Conservation (phyloP, 768 basidiomycete genomes). For the Auricularia auricula-judae region DNA sequence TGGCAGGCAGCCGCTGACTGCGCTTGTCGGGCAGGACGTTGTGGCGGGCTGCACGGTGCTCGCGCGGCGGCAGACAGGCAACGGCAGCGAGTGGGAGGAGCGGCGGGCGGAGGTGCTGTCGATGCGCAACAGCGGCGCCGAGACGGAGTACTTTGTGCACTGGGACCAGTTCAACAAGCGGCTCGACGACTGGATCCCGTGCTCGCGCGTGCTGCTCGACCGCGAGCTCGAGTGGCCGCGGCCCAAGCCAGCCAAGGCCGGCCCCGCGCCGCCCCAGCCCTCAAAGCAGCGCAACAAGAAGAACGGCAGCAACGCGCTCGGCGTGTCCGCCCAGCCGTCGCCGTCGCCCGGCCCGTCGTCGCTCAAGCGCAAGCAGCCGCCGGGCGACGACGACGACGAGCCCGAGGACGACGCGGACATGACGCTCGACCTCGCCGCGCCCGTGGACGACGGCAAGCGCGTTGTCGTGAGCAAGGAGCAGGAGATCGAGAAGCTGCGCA, state of each 20-base stretch:
- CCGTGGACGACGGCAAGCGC: slow-evolving; percentile 39
- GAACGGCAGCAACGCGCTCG: slow-evolving; percentile 23
- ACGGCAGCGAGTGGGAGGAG: slow-evolving; percentile 64
- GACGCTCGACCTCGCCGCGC: slow-evolving; percentile 29
- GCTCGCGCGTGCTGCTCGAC: slow-evolving; percentile 70
- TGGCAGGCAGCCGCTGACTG: slow-evolving; percentile 9
- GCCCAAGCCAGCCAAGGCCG: slow-evolving; percentile 54
- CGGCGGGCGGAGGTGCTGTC: slow-evolving; percentile 93
- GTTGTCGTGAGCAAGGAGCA: slow-evolving; percentile 83
- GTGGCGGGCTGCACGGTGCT: slow-evolving; percentile 93
- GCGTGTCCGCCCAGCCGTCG: slow-evolving; percentile 22
- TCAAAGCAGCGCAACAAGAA: slow-evolving; percentile 19
- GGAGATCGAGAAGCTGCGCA: slow-evolving; percentile 96
- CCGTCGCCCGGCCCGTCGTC: slow-evolving; percentile 46
- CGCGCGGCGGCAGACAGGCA: slow-evolving; percentile 67
- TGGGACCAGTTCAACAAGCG: slow-evolving; percentile 99
- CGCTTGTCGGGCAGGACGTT: slow-evolving; percentile 45
- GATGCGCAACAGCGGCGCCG: slow-evolving; percentile 69
- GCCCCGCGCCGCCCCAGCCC: slow-evolving; percentile 50
- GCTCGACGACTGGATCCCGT: slow-evolving; percentile 92
- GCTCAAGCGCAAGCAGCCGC: slow-evolving; percentile 58
- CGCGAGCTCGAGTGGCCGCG: slow-evolving; percentile 95
- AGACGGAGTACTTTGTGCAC: slow-evolving; percentile 92
- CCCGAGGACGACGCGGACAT: slow-evolving; percentile 37
- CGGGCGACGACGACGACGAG: slow-evolving; percentile 50